Evolutionary conservation across 176 grass and related monocot genomes (phyloP), one percentile per base, ranked within the genome.

Genomic region (Aegilops longissima): DNA sequence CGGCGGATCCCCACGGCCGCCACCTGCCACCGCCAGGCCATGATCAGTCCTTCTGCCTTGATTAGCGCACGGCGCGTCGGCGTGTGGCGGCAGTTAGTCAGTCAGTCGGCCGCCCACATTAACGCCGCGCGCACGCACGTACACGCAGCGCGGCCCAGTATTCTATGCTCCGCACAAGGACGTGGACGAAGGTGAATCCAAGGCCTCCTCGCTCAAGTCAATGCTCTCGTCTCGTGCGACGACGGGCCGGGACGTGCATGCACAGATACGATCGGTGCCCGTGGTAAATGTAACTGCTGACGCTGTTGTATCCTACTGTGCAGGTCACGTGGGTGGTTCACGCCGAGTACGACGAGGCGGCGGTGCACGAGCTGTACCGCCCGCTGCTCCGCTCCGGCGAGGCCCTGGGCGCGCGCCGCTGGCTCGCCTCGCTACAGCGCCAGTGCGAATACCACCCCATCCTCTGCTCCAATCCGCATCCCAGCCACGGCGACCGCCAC

Each of bases 291-390:
- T 34, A 34, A 34, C 33, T 34, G 33, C 33, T 34, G 33, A 34
- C 33, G 33, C 33, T 34, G 33, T 34, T 34, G 33, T 34, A 34
- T 34, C 33, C 33, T 34, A 34, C 33, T 64, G 65, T 51, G 24
- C 81, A 94, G 90, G 88, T 95, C 79, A 92, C 90, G 16, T 95
- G 93, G 90, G 90, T 95, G 70, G 86, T 88, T 79, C 93, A 92
- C 83, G 80, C 93, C 5, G 93, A 92, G 86, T 95, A 87, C 76
- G 90, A 95, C 71, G 93, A 95, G 83, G 8, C 79, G 12, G 86
- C 58, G 70, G 90, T 86, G 83, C 88, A 95, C 83, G 90, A 79
- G 25, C 90, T 92, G 38, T 95, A 92, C 86, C 90, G 86, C 1
- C 90, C 83, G 59, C 77, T 95, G 83, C 80, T 95, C 58, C 88